Conservation (phyloP, 768 basidiomycete genomes). For the Crassisporium funariophilum region DNA sequence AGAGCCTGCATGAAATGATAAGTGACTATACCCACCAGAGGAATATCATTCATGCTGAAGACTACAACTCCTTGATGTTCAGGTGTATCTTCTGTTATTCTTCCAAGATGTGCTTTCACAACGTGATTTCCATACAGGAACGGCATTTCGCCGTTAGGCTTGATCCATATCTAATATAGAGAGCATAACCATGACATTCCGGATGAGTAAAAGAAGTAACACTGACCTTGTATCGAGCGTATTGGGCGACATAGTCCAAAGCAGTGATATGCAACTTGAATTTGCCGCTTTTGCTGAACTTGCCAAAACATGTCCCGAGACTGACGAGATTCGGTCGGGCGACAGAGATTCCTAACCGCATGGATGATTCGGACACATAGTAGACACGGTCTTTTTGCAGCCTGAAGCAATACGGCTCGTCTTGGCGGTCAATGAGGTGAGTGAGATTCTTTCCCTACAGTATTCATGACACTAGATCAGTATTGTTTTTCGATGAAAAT, state of each 20-base stretch:
- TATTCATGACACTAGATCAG: slow-evolving; percentile 2
- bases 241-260: slow-evolving; percentile 91
- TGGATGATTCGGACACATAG: slow-evolving; percentile 94
- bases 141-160: slow-evolving; percentile 99
- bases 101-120: slow-evolving; percentile 96
- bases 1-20: background rate
- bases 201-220: background rate
- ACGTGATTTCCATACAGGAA: slow-evolving; percentile 99
- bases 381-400: slow-evolving; percentile 93
- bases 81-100: slow-evolving; percentile 98
- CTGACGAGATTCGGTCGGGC: slow-evolving; percentile 91
- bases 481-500: background rate
- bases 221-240: slow-evolving; percentile 94
- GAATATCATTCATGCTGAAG: slow-evolving; percentile 93
- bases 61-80: slow-evolving; percentile 99
- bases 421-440: slow-evolving; percentile 91
- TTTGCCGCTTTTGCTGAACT: slow-evolving; percentile 95
- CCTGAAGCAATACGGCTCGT: slow-evolving; percentile 95
- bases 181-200: background rate
- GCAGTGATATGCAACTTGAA: slow-evolving; percentile 97
- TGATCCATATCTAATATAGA: slow-evolving; percentile 87
- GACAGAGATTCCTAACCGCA: slow-evolving; percentile 90
- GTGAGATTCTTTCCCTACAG: slow-evolving; percentile 97
- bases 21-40: slow-evolving; percentile 61
- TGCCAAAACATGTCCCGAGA: slow-evolving; percentile 96